Percentiles rank a stretch among this genome's conserved stretches.
These are phyloP conservation scores for Chaetomium cochliodes DNA, from an alignment of 495 filamentous ascomycete species.

Conservation along the genomic window DNA sequence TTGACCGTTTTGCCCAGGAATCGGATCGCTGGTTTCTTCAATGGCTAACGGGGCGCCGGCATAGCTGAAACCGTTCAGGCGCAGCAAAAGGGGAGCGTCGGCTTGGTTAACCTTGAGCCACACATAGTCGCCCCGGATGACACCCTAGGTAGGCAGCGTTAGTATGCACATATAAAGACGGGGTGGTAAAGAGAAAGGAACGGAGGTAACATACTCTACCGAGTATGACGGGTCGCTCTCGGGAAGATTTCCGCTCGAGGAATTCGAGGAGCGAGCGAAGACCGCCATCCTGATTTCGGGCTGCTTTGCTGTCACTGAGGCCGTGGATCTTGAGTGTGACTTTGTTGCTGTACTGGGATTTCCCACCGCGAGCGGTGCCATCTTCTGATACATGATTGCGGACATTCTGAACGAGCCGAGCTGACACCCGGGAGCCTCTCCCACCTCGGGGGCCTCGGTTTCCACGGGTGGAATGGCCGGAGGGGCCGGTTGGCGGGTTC, in stretches of 20 bases:
- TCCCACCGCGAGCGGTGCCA: constrained; percentile 14
- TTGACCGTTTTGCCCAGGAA: constrained; percentile 21
- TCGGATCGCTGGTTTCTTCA: constrained; percentile 35
- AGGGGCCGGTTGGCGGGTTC: constrained; percentile 28
- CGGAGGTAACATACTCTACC: constrained; percentile 70
- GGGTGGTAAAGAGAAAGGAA: constrained; percentile 18
- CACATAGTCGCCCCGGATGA: constrained; percentile 65
- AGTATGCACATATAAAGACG: constrained; percentile 54
- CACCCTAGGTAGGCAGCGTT: constrained; percentile 65
- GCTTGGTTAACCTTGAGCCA: constrained; percentile 65
- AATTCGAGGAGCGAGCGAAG: constrained; percentile 69
- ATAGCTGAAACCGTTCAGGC: constrained; percentile 63
- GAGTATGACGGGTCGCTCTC: constrained; percentile 62
- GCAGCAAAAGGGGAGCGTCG: constrained; percentile 58
- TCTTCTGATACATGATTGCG: constrained; percentile 24
- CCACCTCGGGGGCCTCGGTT: constrained; percentile 17
- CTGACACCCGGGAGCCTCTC: constrained; percentile 20
- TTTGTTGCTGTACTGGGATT: constrained; percentile 32
- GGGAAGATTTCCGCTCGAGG: constrained; percentile 74
- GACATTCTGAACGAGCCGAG: constrained; percentile 30
- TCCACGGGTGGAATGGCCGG: constrained; percentile 34
- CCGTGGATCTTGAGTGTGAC: constrained; percentile 60
- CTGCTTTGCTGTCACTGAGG: constrained; percentile 73
- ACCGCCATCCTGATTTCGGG: constrained; percentile 66
- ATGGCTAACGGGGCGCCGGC: constrained; percentile 62